Conservation (phyloP, 352 stramenopile species). For the Aphanomyces invadans region DNA sequence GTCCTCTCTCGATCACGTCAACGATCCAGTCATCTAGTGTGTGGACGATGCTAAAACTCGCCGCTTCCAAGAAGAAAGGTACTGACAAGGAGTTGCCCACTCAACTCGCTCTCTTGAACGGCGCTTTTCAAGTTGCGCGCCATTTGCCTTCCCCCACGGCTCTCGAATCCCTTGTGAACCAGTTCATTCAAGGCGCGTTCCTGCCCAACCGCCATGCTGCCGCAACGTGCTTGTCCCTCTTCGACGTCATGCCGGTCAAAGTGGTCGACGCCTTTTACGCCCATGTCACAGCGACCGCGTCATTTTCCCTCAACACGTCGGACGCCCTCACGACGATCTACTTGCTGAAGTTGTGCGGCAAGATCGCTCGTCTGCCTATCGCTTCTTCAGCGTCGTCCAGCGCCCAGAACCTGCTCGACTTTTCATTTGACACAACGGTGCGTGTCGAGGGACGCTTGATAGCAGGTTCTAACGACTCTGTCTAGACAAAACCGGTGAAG, state of each 20-base stretch:
- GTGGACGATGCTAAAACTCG: conserved; percentile 41
- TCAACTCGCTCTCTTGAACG: conserved; percentile 43
- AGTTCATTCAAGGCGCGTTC: conserved; percentile 48
- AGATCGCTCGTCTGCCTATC: conserved; percentile 44
- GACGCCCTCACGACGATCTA: conserved; percentile 62
- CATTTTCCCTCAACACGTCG: conserved; percentile 38
- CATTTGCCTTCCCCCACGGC: conserved; percentile 30
- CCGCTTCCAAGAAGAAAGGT: conserved; percentile 44
- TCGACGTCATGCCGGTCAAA: conserved; percentile 36
- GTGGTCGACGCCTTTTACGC: conserved; percentile 42
- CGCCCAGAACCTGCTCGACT: conserved; percentile 41
- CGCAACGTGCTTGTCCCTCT: conserved; percentile 42
- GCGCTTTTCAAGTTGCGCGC: conserved; percentile 47
- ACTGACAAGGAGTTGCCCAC: conserved; percentile 48
- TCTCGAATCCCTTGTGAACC: conserved; percentile 37
- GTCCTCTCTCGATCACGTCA: conserved; percentile 33
- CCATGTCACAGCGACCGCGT: conserved; percentile 36
- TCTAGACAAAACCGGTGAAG: conserved; percentile 8
- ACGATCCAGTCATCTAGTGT: conserved; percentile 24
- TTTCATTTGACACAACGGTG: conserved; percentile 36
- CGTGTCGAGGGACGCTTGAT: background rate
- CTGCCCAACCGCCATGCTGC: conserved; percentile 50
- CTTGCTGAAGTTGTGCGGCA: conserved; percentile 47
- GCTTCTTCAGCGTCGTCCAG: background rate
- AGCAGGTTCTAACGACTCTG: no score